Evolutionary conservation across 805 yeast genomes (phyloP).

Genomic region (Saccharomycopsis vini): DNA sequence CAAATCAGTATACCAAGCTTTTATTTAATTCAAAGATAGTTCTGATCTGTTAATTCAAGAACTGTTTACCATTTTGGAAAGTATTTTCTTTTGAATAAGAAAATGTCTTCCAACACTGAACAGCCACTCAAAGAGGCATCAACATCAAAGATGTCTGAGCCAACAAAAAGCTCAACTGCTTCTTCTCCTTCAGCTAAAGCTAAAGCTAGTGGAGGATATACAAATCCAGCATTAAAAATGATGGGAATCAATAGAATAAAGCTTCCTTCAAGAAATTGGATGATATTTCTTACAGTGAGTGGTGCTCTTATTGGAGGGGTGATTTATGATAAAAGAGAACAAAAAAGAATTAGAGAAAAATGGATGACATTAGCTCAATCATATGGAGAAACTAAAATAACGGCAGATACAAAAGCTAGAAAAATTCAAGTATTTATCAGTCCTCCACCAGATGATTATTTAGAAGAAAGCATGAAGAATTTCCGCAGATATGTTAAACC

Average conservation of each 20-base stretch:
- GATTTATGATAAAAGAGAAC: conserved; percentile 70
- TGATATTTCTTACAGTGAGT: conserved; percentile 72
- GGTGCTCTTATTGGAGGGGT: conserved; percentile 65
- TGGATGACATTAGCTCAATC: conserved; percentile 56
- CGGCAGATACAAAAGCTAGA: conserved; percentile 51
- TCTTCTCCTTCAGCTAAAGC: too few species aligned
- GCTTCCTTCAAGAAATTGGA: conserved; percentile 89
- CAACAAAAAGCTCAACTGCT: too few species aligned
- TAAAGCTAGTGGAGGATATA: too few species aligned
- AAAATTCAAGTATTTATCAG: conserved; percentile 77
- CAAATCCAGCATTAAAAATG: conserved; percentile 73
- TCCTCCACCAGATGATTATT: conserved; percentile 95
- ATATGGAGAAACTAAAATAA: conserved; percentile 40
- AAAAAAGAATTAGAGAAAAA: conserved; percentile 50
- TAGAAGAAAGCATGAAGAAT: conserved; percentile 57
- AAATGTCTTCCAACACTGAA: too few species aligned
- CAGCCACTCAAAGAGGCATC: too few species aligned
- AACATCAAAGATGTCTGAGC: too few species aligned
- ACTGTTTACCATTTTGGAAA: too few species aligned
- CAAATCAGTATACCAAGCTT: too few species aligned
- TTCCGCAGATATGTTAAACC: conserved; percentile 57
- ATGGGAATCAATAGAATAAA: conserved; percentile 76
- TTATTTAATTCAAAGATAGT: too few species aligned
- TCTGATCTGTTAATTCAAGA: too few species aligned
- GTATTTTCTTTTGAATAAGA: too few species aligned